Conservation (phyloP, 306 rosid genomes). For the Cucumis melo region DNA sequence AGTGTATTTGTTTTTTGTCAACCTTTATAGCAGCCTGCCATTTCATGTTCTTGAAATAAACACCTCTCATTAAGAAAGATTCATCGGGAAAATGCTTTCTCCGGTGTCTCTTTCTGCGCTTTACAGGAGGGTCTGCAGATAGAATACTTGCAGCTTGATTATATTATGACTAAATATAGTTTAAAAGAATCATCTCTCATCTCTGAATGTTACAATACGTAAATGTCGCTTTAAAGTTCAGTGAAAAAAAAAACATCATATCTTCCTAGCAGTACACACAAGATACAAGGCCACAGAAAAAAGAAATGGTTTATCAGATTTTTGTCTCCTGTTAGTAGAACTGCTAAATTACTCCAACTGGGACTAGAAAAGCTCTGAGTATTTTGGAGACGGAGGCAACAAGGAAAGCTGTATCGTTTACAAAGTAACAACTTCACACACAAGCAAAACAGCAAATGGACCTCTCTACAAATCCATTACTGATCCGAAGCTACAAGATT, state of each 20-base stretch:
- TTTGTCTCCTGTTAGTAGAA: not conserved
- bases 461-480: not conserved
- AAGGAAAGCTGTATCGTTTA: not conserved
- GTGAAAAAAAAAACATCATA: too few species aligned
- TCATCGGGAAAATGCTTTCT: constrained; percentile 66
- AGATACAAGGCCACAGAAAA: not conserved
- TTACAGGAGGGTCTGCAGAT: constrained; percentile 53
- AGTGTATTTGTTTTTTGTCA: constrained; percentile 93
- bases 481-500: not conserved
- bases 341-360: not conserved
- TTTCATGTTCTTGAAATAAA: constrained; percentile 87
- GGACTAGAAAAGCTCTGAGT: not conserved
- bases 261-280: not conserved
- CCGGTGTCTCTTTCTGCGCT: constrained; percentile 75
- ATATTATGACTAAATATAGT: not conserved
- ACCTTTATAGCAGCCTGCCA: constrained; percentile 99
- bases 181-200: not conserved
- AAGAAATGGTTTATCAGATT: not conserved
- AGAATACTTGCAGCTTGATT: not conserved
- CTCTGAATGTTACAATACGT: not conserved
- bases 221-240: not conserved
- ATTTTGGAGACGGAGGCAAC: not conserved
- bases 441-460: too few species aligned
- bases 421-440: not conserved
- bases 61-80: constrained; percentile 75